Evolutionary conservation across 306 rosid species (phyloP).

Genomic region (Castanea sativa): DNA sequence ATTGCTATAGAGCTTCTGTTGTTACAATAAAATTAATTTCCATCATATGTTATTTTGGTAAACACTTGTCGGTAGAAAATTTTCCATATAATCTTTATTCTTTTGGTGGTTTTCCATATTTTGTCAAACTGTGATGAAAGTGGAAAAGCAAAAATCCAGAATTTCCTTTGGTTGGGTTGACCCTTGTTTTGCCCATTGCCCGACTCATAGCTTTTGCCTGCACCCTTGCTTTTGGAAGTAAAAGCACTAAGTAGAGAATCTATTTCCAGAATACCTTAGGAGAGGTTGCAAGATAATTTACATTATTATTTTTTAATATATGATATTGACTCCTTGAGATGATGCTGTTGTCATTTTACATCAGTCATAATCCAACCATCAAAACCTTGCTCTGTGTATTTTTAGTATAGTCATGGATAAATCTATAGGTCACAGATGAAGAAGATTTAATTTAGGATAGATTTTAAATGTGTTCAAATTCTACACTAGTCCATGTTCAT

Average conservation of each 20-base stretch:
- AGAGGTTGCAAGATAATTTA: not conserved
- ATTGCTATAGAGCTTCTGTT: too few species aligned
- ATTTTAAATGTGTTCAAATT: slow-evolving; percentile 13
- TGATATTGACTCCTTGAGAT: slow-evolving; percentile 4
- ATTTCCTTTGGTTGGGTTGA: too few species aligned
- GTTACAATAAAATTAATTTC: not conserved
- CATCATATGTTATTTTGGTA: not conserved
- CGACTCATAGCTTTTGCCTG: too few species aligned
- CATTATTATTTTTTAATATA: not conserved
- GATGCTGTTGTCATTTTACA: slow-evolving; percentile 4
- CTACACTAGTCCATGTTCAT: slow-evolving; percentile 10
- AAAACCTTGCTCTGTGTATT: slow-evolving; percentile 12
- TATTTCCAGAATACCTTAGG: not conserved
- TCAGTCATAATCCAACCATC: slow-evolving; percentile 13
- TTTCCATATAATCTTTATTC: not conserved
- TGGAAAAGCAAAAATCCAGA: not conserved
- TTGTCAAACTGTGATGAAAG: not conserved
- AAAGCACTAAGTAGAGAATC: not conserved
- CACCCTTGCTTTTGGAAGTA: too few species aligned
- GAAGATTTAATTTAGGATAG: not conserved
- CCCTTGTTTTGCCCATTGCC: too few species aligned
- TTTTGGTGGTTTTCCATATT: not conserved
- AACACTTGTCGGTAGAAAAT: not conserved
- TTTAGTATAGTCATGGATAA: slow-evolving; percentile 6
- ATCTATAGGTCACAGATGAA: slow-evolving; percentile 19